A percentile compares a stretch with the other conserved stretches of the same genome.
Conservation (phyloP, 1,284 basidiomycete genomes). For the Microbotryomycetes sp. region DNA sequence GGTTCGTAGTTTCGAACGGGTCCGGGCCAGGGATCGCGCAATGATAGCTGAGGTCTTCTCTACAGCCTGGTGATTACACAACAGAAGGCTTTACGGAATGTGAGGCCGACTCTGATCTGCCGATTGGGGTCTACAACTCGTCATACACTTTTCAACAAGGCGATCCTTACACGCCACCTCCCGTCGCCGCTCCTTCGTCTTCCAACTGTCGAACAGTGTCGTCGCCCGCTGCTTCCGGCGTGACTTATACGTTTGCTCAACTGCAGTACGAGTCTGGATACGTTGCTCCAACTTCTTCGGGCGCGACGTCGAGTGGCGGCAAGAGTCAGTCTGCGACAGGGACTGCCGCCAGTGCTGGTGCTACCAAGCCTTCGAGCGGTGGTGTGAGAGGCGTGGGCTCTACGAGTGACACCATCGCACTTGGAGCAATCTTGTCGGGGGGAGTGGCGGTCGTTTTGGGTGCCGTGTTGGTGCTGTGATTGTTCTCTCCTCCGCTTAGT, state of each 20-base stretch:
- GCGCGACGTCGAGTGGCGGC: background rate
- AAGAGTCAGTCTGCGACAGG: background rate
- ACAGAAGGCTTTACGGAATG: constrained; percentile 35
- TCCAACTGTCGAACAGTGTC: constrained; percentile 31
- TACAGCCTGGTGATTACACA: constrained; percentile 26
- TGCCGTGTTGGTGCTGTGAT: background rate
- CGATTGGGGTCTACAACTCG: constrained; percentile 34
- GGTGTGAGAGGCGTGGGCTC: background rate
- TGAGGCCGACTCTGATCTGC: constrained; percentile 33
- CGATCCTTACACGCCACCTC: constrained; percentile 26
- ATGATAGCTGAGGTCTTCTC: background rate
- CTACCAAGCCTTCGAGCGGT: background rate
- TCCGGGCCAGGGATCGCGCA: background rate
- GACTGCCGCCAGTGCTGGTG: background rate
- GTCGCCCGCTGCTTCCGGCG: constrained; percentile 32
- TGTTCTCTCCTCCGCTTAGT: too few relatives aligned
- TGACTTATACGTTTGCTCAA: constrained; percentile 37
- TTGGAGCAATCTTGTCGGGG: background rate
- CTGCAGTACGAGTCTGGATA: background rate
- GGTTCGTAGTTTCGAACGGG: background rate
- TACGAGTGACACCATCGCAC: background rate
- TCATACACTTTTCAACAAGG: constrained; percentile 37
- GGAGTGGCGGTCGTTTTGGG: background rate
- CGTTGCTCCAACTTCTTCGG: background rate
- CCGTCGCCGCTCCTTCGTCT: constrained; percentile 33